Percentiles rank a stretch among this genome's conserved stretches.
Evolutionary conservation across 371 early-diverging fungal species (phyloP).

Genomic region (Blyttiomyces sp.): DNA sequence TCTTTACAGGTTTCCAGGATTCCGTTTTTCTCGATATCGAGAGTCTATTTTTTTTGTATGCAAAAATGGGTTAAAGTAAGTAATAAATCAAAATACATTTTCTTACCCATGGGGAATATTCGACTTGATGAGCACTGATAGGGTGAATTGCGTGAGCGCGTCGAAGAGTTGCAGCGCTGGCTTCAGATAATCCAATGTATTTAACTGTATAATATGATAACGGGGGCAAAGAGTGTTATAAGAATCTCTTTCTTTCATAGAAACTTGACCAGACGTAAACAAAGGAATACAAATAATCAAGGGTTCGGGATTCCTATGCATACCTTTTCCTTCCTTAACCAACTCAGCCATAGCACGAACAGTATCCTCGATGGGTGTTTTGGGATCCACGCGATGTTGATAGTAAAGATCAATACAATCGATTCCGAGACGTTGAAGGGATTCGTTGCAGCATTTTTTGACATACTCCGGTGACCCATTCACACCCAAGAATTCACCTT

Average conservation of each 20-base stretch:
- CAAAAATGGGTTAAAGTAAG: constrained; percentile 53
- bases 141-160: constrained; percentile 64
- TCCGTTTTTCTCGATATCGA: constrained; percentile 54
- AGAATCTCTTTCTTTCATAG: background rate
- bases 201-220: constrained; percentile 6
- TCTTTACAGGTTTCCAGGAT: constrained; percentile 54
- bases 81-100: too few species aligned
- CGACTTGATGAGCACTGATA: constrained; percentile 57
- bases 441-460: constrained; percentile 41
- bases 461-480: constrained; percentile 54
- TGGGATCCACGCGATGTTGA: constrained; percentile 32
- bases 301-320: background rate
- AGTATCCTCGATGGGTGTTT: constrained; percentile 43
- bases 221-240: background rate
- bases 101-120: constrained; percentile 15
- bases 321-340: constrained; percentile 46
- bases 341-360: constrained; percentile 57
- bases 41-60: too few species aligned
- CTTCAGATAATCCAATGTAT: constrained; percentile 61
- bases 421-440: constrained; percentile 45
- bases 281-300: background rate
- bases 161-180: constrained; percentile 51
- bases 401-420: constrained; percentile 57
- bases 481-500: constrained; percentile 3
- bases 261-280: too few species aligned